phyloP scores from a whole-genome alignment of 2,329 filamentous ascomycete species.

The Ophiosphaerella herpotricha region DNA sequence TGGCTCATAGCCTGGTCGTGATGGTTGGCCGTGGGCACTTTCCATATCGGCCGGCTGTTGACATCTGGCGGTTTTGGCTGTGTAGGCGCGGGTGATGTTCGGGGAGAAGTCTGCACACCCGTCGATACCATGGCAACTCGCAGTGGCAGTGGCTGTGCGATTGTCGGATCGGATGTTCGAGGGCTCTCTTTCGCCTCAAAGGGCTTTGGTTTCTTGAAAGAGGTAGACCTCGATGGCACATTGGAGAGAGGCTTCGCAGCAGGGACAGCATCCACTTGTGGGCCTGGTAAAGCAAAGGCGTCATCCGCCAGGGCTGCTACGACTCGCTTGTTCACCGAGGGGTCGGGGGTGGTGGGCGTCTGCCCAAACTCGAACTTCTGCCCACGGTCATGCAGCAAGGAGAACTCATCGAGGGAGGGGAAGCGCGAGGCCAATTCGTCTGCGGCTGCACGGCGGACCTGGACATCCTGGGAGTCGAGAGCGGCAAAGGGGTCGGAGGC shows the following conservation, averaged over 20 bases:
- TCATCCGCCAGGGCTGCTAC: constrained; percentile 82
- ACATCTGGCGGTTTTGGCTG: constrained; percentile 45
- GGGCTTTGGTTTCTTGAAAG: constrained; percentile 36
- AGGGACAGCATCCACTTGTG: constrained; percentile 36
- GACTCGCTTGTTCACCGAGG: constrained; percentile 66
- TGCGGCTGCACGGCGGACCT: constrained; percentile 54
- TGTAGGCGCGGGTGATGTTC: constrained; percentile 42
- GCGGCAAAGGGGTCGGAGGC: constrained; percentile 87
- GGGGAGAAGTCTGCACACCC: constrained; percentile 78
- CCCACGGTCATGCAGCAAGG: constrained; percentile 82
- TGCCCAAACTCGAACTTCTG: constrained; percentile 79
- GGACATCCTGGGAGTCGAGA: constrained; percentile 70
- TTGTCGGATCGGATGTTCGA: constrained; percentile 29
- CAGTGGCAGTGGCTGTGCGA: constrained; percentile 54
- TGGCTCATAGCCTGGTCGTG: constrained; percentile 56
- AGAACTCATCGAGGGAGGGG: constrained; percentile 90
- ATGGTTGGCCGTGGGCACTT: constrained; percentile 52
- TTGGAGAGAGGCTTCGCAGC: constrained; percentile 32
- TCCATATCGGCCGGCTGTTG: constrained; percentile 56
- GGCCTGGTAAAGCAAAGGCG: constrained; percentile 65
- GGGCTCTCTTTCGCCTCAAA: constrained; percentile 28
- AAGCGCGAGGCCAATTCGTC: constrained; percentile 88
- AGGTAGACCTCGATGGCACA: constrained; percentile 40
- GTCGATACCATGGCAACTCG: constrained; percentile 65
- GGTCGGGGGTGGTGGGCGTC: constrained; percentile 45